Base-by-base conservation (phyloP, 441 rosid genomes). In the Sinapis alba region DNA sequence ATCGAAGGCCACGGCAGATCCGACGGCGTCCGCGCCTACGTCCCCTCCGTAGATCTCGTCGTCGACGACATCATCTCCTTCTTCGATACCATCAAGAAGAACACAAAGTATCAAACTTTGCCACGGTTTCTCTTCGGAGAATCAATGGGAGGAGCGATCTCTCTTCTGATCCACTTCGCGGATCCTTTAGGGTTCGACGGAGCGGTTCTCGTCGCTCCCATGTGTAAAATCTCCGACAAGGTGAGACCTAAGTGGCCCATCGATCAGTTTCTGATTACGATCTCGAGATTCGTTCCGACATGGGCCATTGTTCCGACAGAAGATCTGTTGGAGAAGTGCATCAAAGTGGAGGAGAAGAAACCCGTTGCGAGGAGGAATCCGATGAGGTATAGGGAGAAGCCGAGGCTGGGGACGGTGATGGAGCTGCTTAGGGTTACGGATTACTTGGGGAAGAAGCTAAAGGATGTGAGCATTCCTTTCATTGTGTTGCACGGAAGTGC, bases 131-230 rank as follows among this genome's bases (percentile, higher is more conserved):
- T 91, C 10, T 87, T 80, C 19, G 96, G 96, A 1, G 97, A 95
- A 69, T 95, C 98, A 6, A 87, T 93, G 97, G 97, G 98, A 9
- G 97, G 91, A 4, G 99, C 94, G 6, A 85, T 88, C 67, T 87
- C 85, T 79, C 85, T 95, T 12, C 54, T 89, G 72, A 74, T 84
- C 27, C 93, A 89, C 72, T 83, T 92, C 18, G 80, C 87, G 0
- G 86, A 83, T 62, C 88, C 80, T 4, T 45, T 12, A n/a, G 88
- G 80, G 32, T 95, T 89, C 53, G 81, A 79, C 13, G 97, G 98
- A 2, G 95, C 96, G 0, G 68, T 92, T 27, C 72, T 88, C 60
- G 96, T 93, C 0, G 93, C 97, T 7, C 97, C 97, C 18, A 93
- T 93, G 97, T 91, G 98, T 64, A 86, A 80, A 80, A 90, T 93